Percentiles rank a stretch among this genome's conserved stretches.
These are phyloP conservation scores for Psilocybe mexicana DNA, from an alignment of 1,284 basidiomycete species.

Conservation along the genomic window DNA sequence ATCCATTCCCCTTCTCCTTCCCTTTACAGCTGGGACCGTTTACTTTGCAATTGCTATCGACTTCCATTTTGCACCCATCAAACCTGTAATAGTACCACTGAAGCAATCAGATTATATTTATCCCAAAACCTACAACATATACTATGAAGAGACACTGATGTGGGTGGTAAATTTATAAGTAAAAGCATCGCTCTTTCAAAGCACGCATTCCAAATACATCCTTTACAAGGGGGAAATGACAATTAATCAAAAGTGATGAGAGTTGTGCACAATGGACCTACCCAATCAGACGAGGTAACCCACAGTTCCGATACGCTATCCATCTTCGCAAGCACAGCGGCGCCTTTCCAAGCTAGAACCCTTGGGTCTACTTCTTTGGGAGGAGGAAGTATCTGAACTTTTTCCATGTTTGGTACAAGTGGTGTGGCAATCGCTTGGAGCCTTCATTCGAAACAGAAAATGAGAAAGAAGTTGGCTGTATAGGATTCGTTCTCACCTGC, in stretches of 20 bases:
- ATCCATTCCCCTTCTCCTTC: background rate
- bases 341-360: constrained; percentile 94
- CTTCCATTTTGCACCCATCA: constrained; percentile 1
- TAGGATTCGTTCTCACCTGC: constrained; percentile 51
- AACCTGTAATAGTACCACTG: constrained; percentile 2
- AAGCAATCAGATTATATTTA: background rate
- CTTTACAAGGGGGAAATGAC: constrained; percentile 37
- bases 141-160: background rate
- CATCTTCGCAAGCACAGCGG: constrained; percentile 91
- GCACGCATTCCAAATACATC: constrained; percentile 78
- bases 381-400: constrained; percentile 87
- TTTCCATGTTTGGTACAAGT: constrained; percentile 76
- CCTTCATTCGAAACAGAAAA: constrained; percentile 35
- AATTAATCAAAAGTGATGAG: constrained; percentile 7
- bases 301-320: constrained; percentile 89
- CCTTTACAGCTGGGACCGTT: background rate
- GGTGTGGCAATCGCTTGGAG: constrained; percentile 86
- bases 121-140: background rate
- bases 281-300: constrained; percentile 89
- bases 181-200: constrained; percentile 79
- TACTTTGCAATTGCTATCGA: background rate
- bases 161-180: constrained; percentile 41
- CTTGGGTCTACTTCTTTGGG: constrained; percentile 92
- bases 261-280: constrained; percentile 32
- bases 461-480: background rate